Conservation (phyloP, 2,329 filamentous ascomycete genomes). For the Escovopsis sp. region DNA sequence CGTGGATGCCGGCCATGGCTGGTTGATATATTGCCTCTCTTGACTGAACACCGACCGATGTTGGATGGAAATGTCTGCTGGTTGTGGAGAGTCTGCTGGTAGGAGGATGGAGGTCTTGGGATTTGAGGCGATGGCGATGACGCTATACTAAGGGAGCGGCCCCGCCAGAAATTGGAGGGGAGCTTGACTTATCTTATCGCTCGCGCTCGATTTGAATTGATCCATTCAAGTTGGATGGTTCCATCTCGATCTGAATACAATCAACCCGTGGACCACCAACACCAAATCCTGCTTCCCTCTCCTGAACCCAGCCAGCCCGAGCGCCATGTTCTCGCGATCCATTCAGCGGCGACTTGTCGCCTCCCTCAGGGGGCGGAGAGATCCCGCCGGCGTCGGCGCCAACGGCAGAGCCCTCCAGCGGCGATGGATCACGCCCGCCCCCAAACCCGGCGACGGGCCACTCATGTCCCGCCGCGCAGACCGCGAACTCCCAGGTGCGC, state of each 20-base stretch:
- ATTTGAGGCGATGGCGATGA: too few relatives aligned
- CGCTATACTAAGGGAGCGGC: too few relatives aligned
- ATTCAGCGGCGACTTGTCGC: conserved; percentile 12
- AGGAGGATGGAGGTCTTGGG: too few relatives aligned
- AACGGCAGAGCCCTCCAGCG: conserved; percentile 18
- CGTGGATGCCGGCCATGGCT: conserved; percentile 12
- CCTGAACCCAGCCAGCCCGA: neutral
- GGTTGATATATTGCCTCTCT: too few relatives aligned
- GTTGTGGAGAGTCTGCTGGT: too few relatives aligned
- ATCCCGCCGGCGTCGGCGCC: conserved; percentile 4
- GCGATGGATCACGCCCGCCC: conserved; percentile 37
- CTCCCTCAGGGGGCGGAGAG: conserved; percentile 10
- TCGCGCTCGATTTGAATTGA: neutral
- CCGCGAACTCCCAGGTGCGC: conserved; percentile 48
- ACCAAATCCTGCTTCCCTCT: neutral
- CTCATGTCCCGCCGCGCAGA: conserved; percentile 51
- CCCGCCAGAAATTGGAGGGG: too few relatives aligned
- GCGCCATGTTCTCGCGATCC: conserved; percentile 8
- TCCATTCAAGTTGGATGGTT: neutral
- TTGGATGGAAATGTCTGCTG: too few relatives aligned
- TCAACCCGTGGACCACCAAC: neutral
- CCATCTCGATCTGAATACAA: neutral
- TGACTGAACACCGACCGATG: too few relatives aligned
- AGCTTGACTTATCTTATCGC: too few relatives aligned
- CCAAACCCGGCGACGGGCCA: conserved; percentile 44